Base-by-base conservation (phyloP, 163 green algal genomes). In the Chlorella variabilis region DNA sequence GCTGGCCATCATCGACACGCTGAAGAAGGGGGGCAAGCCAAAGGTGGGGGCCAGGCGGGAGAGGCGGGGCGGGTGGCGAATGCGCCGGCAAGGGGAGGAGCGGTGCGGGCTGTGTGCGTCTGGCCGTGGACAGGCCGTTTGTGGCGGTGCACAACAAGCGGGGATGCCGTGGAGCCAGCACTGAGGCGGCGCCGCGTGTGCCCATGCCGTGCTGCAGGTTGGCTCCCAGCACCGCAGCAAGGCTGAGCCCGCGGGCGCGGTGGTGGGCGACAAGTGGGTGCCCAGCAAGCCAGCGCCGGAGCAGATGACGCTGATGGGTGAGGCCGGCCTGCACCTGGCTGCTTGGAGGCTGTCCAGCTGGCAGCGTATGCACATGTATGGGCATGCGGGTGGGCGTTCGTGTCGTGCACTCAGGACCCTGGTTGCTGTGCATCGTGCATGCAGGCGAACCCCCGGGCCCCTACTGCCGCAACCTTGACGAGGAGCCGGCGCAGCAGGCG, bases 171-270 rank as follows among this genome's bases (percentile, higher is more conserved):
- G n/a, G n/a, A n/a, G n/a, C n/a, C n/a, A n/a, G n/a, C n/a, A n/a
- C n/a, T n/a, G n/a, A n/a, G n/a, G n/a, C n/a, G n/a, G n/a, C n/a
- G n/a, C n/a, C n/a, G n/a, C n/a, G n/a, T n/a, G n/a, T n/a, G n/a
- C n/a, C n/a, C n/a, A n/a, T n/a, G n/a, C n/a, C n/a, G n/a, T n/a
- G n/a, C 31, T 81, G 82, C 88, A 94, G 87, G 63, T 91, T 4
- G 94, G 95, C 23, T 95, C 90, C 1, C 94, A 98, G 87, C 89
- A 96, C 82, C 87, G 96, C 38, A 73, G 51, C 51, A 96, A 94
- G 77, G 91, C 93, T 0, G 94, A 97, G 87, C 94, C 96, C 0
- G 91, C 91, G 9, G 95, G 94, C 4, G 90, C 87, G 23, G 86
- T 96, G 39, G n/a, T 77, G 2, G 74, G 74, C 42, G 92, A 86